Base-by-base conservation (phyloP, 2,329 filamentous ascomycete genomes). In the Scopulariopsis brevicaulis region DNA sequence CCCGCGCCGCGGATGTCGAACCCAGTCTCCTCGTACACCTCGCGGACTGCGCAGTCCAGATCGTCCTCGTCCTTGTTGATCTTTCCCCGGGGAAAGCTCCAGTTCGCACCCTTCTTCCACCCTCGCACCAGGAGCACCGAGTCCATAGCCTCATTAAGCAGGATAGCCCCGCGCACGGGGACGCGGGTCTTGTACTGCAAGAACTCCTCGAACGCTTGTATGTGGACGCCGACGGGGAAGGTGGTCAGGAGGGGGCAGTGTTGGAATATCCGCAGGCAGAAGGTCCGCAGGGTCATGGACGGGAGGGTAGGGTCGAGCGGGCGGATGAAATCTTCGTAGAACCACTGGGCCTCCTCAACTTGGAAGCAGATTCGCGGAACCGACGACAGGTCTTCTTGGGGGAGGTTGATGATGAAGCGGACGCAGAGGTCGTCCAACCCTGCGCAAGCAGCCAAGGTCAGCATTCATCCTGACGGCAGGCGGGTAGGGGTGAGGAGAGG, bases 301-400 rank as follows among this genome's bases (percentile, higher is more conserved):
- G 94, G 94, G 12, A 99, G 80, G 46, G 81, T 81, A 56, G 91
- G 86, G 71, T 96, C 89, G 62, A 94, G 78, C 46, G 93, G 92
- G 54, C 94, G 89, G 70, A 99, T 90, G 70, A 99, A 99, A 73
- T 99, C 94, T 78, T 99, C 94, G 82, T 99, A 99, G 74, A 96
- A 99, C 94, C 94, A 99, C 84, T 99, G 95, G 66, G 94, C 94
- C 74, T 99, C 95, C 73, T 99, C 94, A 65, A 99, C 89, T 74
- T 97, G 92, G 71, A 99, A 99, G 74, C 93, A 97, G 73, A 99
- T 94, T 68, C 94, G 87, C 69, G 91, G 90, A 59, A 96, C 89
- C 2, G 89, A 91, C 63, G 86, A 85, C 53, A 97, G 82, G 72
- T 99, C 94, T 72, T 94, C 90, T 63, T 89, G 81, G 53, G 95